Percentiles rank a stretch among this genome's conserved stretches.
phyloP scores from a whole-genome alignment of 2,329 filamentous ascomycete genomes.

The Helicocarpus griseus region DNA sequence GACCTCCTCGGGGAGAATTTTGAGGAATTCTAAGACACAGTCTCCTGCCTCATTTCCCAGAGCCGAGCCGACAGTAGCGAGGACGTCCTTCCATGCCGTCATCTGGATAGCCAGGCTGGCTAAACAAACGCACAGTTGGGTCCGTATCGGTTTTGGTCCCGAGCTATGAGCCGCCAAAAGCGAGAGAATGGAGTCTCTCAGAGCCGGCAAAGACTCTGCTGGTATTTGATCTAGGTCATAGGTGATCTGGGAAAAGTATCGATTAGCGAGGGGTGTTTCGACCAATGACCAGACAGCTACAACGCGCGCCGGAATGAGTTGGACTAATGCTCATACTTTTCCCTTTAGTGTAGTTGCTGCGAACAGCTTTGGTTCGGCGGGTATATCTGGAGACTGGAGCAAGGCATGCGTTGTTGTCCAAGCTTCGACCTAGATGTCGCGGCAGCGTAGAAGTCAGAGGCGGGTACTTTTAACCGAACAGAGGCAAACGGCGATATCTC shows the following conservation, averaged over 20 bases:
- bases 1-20: constrained; percentile 95
- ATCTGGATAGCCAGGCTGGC: constrained; percentile 94
- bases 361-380: constrained; percentile 83
- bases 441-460: constrained; percentile 12
- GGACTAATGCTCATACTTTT: constrained; percentile 57
- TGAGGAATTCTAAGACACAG: constrained; percentile 89
- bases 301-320: constrained; percentile 3
- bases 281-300: background rate
- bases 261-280: background rate
- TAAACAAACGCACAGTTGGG: constrained; percentile 89
- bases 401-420: constrained; percentile 85
- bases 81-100: constrained; percentile 88
- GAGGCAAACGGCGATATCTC: constrained; percentile 23
- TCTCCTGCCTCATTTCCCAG: constrained; percentile 63
- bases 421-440: constrained; percentile 60
- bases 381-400: constrained; percentile 61
- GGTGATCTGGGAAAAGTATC: constrained; percentile 58
- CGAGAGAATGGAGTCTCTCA: constrained; percentile 75
- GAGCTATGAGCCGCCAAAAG: constrained; percentile 72
- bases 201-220: constrained; percentile 58
- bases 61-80: constrained; percentile 68
- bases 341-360: constrained; percentile 94
- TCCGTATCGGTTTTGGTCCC: constrained; percentile 72
- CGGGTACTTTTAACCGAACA: constrained; percentile 3
- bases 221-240: constrained; percentile 91